Evolutionary conservation across 352 stramenopile genomes (phyloP), one percentile per base, ranked within the genome.

Genomic region (Stephanocyclus meneghinianus): DNA sequence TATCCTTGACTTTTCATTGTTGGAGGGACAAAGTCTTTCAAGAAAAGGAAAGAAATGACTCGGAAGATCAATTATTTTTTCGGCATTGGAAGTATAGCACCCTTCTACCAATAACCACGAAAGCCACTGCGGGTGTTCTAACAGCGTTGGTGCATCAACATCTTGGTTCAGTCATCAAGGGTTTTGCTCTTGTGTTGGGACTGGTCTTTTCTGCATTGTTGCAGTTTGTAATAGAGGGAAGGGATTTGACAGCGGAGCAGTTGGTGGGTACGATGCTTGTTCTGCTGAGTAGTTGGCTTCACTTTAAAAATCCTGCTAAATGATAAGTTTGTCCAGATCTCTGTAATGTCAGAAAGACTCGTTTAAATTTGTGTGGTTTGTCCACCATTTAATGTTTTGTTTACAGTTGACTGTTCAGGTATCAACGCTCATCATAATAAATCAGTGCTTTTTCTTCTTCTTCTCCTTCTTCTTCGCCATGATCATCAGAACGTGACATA

Each of bases 161-260:
- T 78, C 76, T 86, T 16, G 87, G 87, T 37, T 85, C 76, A 4
- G 84, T 92, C 0, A 70, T 75, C 0, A 92, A 92, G 61, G 87
- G 87, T 1, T 92, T 92, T 83, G 82, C 84, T 30, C 70, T 92
- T 3, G 83, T 90, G 13, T 84, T 91, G 48, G 87, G 87, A 71
- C 77, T 92, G 15, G 44, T 91, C 11, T 77, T 92, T 29, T 84
- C 80, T 2, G 78, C 78, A 50, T 56, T 85, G 21, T 70, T 89
- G 21, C 83, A 89, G 60, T 77, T 77, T 53, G 59, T 56, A 16
- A 56, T 84, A 45, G 74, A 85, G 37, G 71, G 78, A 18, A 61
- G 70, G 62, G 67, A 78, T 53, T 77, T 89, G 63, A 76, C 74
- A 18, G 10, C 30, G 32, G 57, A 70, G 55, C 83, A 89, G 67